Base-by-base conservation (phyloP, 2,329 filamentous ascomycete genomes). In the Sphaerostilbella broomeana region DNA sequence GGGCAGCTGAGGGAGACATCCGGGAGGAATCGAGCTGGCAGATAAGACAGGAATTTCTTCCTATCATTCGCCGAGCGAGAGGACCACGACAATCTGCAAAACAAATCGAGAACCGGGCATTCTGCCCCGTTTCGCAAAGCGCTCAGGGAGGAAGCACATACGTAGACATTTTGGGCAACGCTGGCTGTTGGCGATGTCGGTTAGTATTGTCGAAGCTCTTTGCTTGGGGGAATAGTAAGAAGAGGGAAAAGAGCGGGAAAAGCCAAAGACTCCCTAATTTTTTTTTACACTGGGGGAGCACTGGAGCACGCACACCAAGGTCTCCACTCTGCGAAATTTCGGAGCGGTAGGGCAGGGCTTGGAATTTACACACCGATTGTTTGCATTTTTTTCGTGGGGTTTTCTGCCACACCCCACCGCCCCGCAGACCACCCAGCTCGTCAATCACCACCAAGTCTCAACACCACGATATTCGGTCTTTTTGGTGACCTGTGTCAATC, bases 11-110 rank as follows among this genome's bases (percentile, higher is more conserved):
- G 77, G 77, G 77, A 75, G 73, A 68, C 59, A 67, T 58, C 55
- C 63, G 63, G 73, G 84, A 86, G 73, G 69, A 65, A 84, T 88
- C 83, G 84, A 88, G 83, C 84, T 87, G 81, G 79, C 73, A 65
- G 61, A 53, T 19, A 6, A 38, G 20, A 19, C 31, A 36, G 27
- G 34, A 24, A n/a, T 35, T 17, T 33, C 15, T 35, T 17, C 31
- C 15, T 67, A 51, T 40, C 40, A 52, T 50, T 54, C 61, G 63
- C 75, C 81, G 80, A 87, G 84, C 80, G 78, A 86, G 79, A 84
- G 80, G 80, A 86, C 84, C 74, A 77, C 78, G 76, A 85, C 82
- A 86, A 86, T 84, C 80, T 78, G 68, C 70, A 67, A 69, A 61
- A 29, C 60, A 60, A 30, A 60, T 52, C 69, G 67, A 72, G 68